Conservation (phyloP, 345 rosid species). For the Mallotus nudiflorus region DNA sequence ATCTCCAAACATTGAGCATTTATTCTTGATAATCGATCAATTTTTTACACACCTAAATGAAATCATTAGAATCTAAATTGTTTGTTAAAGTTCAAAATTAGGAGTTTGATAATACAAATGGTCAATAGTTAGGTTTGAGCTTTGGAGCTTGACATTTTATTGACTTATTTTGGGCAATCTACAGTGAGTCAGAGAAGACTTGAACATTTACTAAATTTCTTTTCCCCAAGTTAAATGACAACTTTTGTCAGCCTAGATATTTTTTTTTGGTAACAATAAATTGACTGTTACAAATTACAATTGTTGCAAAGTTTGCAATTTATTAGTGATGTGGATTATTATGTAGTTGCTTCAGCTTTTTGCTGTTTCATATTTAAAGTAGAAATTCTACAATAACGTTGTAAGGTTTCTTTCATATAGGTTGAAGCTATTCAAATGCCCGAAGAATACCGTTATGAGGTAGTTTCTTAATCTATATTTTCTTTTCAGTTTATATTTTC, state of each 20-base stretch:
- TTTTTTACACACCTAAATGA: too few relatives aligned
- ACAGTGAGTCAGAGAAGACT: background rate
- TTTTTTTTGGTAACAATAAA: background rate
- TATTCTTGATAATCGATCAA: too few relatives aligned
- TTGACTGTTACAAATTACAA: too few relatives aligned
- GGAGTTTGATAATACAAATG: too few relatives aligned
- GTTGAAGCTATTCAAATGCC: slow-evolving; percentile 61
- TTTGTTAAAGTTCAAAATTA: too few relatives aligned
- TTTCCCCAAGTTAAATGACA: background rate
- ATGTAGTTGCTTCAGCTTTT: background rate
- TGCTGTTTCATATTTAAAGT: background rate
- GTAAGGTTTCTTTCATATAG: slow-evolving; percentile 34
- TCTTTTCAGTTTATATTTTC: slow-evolving; percentile 7
- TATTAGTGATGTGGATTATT: background rate
- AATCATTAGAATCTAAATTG: too few relatives aligned
- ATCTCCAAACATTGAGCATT: too few relatives aligned
- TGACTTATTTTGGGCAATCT: background rate
- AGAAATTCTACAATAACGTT: slow-evolving; percentile 9
- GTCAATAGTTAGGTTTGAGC: background rate
- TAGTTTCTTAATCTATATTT: slow-evolving; percentile 18
- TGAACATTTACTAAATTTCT: background rate
- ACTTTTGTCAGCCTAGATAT: background rate
- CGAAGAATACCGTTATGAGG: slow-evolving; percentile 54
- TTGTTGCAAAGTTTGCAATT: background rate
- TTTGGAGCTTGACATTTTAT: too few relatives aligned